Base-by-base conservation (phyloP, 176 grass and related monocot genomes). In the Ensete glaucum region DNA sequence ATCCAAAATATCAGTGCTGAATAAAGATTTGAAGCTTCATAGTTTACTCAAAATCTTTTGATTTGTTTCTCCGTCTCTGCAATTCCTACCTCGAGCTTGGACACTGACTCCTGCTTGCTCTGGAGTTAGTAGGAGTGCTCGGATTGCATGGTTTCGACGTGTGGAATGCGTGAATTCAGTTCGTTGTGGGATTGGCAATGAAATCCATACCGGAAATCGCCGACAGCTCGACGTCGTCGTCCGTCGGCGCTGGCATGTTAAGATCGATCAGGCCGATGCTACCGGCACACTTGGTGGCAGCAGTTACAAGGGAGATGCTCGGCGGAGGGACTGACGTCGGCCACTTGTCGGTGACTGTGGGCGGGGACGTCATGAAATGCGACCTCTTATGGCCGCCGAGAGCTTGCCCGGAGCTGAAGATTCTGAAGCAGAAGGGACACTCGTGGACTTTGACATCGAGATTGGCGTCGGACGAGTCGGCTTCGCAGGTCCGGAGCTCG, bases 381-480 rank as follows among this genome's bases (percentile, higher is more conserved):
- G 90, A 73, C 49, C 80, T 82, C 88, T 80, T 98, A 84, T 98
- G 94, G 53, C 90, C 86, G 51, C 88, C 88, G 1, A 93, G 88
- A 48, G 94, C 90, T 64, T 98, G 88, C 4, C 85, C 85, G 0
- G 94, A 91, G 59, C 77, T 0, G 88, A 98, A 98, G 24, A 80
- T 74, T 69, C 84, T 84, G 53, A 51, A 69, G 86, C 94, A 93
- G 73, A 85, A 74, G 67, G 83, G 78, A 64, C 86, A 98, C 63
- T 73, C 54, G 64, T 92, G 85, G 20, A 74, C 67, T 16, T 76
- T 43, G 34, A 43, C 34, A 43, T 43, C 34, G 34, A 43, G 34
- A 43, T 43, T 75, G 73, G 25, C 10, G 52, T 17, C 73, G 25
- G 25, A 54, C 11, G 26, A 58, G 55, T 75, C 53, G 54, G 54